These are phyloP conservation scores for Podosphaera fusca DNA, from an alignment of 2,329 filamentous ascomycete species.

Conservation along the genomic window DNA sequence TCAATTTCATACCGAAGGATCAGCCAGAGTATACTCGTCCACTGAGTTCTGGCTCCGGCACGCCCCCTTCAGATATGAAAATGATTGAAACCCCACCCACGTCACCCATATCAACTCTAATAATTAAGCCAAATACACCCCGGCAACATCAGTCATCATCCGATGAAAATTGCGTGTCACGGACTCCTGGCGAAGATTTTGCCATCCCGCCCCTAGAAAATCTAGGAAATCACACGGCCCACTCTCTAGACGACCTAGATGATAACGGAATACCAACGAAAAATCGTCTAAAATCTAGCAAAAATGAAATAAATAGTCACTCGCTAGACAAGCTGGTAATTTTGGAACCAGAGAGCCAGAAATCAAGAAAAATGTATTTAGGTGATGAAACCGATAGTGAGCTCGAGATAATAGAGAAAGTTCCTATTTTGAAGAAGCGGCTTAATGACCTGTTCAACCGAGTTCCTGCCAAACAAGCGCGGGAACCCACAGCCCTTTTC, in stretches of 20 bases:
- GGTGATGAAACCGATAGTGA: slow-evolving; percentile 25
- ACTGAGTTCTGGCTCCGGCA: slow-evolving; percentile 29
- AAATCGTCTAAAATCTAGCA: background rate
- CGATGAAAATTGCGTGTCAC: background rate
- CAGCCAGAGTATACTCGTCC: slow-evolving; percentile 15
- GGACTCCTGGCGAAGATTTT: background rate
- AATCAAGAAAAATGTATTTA: slow-evolving; percentile 9
- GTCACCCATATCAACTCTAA: slow-evolving; percentile 23
- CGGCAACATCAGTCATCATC: background rate
- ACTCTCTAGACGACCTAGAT: background rate
- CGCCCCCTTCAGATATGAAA: slow-evolving; percentile 26
- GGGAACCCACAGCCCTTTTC: slow-evolving; percentile 39
- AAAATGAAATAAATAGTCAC: slow-evolving; percentile 4
- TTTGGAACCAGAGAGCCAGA: slow-evolving; percentile 15
- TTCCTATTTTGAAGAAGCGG: slow-evolving; percentile 21
- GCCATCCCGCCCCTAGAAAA: background rate
- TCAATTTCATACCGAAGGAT: slow-evolving; percentile 41
- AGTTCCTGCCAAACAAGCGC: slow-evolving; percentile 35
- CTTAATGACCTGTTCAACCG: slow-evolving; percentile 46
- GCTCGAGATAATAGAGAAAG: slow-evolving; percentile 17
- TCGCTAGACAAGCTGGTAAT: background rate
- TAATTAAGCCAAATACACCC: background rate
- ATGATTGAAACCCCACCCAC: slow-evolving; percentile 46
- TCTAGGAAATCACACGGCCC: too few species aligned
- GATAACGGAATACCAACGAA: background rate